phyloP scores from a whole-genome alignment of 2,329 filamentous ascomycete genomes.

The Tolypocladium album region DNA sequence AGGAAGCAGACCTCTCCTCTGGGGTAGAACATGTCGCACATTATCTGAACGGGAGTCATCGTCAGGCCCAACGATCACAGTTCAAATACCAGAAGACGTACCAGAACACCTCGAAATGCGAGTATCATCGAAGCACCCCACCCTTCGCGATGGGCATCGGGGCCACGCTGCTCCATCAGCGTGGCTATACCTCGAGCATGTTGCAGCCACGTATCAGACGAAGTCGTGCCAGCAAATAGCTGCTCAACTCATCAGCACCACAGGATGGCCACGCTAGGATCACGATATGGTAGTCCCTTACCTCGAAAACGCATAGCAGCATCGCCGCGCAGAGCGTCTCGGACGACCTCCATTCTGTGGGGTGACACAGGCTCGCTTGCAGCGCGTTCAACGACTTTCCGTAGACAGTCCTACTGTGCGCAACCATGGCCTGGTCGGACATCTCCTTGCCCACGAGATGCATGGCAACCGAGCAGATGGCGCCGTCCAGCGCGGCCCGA shows the following conservation, averaged over 20 bases:
- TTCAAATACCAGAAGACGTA: background rate
- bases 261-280: background rate
- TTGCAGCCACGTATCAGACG: constrained; percentile 24
- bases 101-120: constrained; percentile 25
- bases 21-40: constrained; percentile 26
- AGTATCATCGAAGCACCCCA: constrained; percentile 27
- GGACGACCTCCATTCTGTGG: constrained; percentile 24
- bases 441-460: constrained; percentile 26
- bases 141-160: constrained; percentile 18
- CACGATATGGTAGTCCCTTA: constrained; percentile 2
- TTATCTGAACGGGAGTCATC: constrained; percentile 16
- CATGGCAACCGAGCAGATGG: constrained; percentile 24
- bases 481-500: constrained; percentile 24
- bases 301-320: constrained; percentile 28
- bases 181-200: constrained; percentile 26
- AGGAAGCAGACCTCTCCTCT: constrained; percentile 23
- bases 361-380: constrained; percentile 24
- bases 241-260: constrained; percentile 9
- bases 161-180: constrained; percentile 28
- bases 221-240: constrained; percentile 30
- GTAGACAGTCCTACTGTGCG: constrained; percentile 25
- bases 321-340: constrained; percentile 32
- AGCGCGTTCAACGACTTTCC: constrained; percentile 23
- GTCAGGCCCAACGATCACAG: too few relatives aligned
- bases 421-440: constrained; percentile 16